phyloP scores from a whole-genome alignment of 2,329 filamentous ascomycete species.

The Penicillium nordicum region DNA sequence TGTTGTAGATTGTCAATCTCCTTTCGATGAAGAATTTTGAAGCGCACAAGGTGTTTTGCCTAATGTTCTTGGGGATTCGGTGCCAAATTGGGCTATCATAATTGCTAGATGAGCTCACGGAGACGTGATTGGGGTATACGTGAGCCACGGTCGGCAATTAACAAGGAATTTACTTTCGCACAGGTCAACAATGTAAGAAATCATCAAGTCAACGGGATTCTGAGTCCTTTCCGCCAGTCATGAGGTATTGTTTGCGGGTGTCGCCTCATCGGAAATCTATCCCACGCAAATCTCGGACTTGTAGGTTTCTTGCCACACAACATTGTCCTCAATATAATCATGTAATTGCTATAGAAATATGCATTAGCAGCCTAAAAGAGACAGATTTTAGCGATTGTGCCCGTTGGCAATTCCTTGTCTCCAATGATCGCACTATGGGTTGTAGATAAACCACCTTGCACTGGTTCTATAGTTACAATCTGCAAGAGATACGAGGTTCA shows the following conservation, averaged over 20 bases:
- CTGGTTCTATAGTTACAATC: background rate
- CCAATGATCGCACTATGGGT: background rate
- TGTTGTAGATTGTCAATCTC: background rate
- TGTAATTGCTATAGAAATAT: background rate
- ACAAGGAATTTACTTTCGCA: background rate
- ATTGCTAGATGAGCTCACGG: slow-evolving; percentile 8
- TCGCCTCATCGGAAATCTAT: slow-evolving; percentile 7
- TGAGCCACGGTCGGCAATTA: slow-evolving; percentile 1
- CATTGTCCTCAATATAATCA: background rate
- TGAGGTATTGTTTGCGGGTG: background rate
- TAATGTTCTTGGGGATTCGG: background rate
- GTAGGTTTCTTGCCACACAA: background rate
- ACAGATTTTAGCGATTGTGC: background rate
- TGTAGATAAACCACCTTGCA: background rate
- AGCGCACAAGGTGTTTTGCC: background rate
- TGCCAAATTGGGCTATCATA: background rate
- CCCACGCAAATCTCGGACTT: background rate
- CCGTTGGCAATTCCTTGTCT: slow-evolving; percentile 25
- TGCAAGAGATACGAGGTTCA: too few species aligned
- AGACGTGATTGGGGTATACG: background rate
- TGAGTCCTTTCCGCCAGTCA: background rate
- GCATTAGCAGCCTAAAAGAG: background rate
- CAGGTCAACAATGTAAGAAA: background rate
- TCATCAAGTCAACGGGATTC: background rate
- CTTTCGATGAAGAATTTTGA: background rate